Evolutionary conservation across 371 early-diverging fungal species (phyloP).

Genomic region (Mucor irregularis): DNA sequence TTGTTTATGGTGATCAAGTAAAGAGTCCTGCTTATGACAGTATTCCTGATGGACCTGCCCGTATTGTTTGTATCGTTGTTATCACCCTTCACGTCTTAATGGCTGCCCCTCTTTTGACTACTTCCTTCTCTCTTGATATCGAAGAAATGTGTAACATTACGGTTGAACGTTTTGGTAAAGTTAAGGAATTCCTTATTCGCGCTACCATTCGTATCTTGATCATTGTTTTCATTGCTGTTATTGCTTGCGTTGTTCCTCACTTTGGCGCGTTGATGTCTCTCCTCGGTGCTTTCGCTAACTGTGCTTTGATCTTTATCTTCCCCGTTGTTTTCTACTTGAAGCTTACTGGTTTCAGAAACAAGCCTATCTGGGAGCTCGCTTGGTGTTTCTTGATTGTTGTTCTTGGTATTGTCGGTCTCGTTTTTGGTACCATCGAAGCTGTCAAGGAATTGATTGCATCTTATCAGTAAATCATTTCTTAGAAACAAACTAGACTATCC

Average conservation of each 20-base stretch:
- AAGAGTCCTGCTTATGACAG: conserved; percentile 74
- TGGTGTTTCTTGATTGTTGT: conserved; percentile 58
- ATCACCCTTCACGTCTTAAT: conserved; percentile 79
- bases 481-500: too few relatives aligned
- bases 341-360: conserved; percentile 63
- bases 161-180: conserved; percentile 45
- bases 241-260: conserved; percentile 76
- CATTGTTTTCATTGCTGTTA: conserved; percentile 46
- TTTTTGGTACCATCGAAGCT: conserved; percentile 77
- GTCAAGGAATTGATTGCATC: conserved; percentile 51
- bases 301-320: conserved; percentile 77
- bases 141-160: conserved; percentile 62
- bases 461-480: too few relatives aligned
- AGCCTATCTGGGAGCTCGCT: conserved; percentile 54
- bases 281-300: conserved; percentile 78
- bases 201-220: conserved; percentile 56
- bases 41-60: conserved; percentile 61
- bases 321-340: conserved; percentile 77
- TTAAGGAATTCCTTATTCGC: conserved; percentile 55
- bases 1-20: conserved; percentile 73
- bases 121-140: conserved; percentile 73
- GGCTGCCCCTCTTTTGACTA: conserved; percentile 78
- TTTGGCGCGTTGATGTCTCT: conserved; percentile 82
- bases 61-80: conserved; percentile 65
- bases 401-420: conserved; percentile 68